These are phyloP conservation scores for Populus deltoides DNA, from an alignment of 345 rosid genomes.

Conservation along the genomic window DNA sequence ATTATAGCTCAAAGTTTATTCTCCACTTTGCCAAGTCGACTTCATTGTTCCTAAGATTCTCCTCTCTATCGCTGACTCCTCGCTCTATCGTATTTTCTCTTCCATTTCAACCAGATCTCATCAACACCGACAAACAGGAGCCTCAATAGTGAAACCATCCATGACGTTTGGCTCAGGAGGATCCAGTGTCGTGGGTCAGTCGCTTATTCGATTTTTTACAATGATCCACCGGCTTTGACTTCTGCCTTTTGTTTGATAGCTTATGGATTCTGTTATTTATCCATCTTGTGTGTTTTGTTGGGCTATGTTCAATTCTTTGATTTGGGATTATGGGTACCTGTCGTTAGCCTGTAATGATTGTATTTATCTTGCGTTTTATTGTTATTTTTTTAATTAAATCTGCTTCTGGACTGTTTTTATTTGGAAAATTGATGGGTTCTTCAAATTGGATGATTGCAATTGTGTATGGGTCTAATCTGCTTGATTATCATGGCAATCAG, in stretches of 20 bases:
- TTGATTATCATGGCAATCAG: neutral
- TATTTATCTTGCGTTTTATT: neutral
- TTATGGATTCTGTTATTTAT: neutral
- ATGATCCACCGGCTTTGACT: neutral
- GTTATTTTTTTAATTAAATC: neutral
- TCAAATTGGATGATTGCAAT: neutral
- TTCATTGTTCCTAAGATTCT: slow-evolving; percentile 26
- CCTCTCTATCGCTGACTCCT: neutral
- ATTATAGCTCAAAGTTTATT: neutral
- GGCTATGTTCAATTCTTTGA: neutral
- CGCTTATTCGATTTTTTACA: neutral
- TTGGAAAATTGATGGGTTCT: neutral
- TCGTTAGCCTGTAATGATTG: slow-evolving; percentile 3
- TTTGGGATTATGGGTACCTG: neutral
- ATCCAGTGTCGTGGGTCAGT: slow-evolving; percentile 79
- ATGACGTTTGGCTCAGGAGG: slow-evolving; percentile 92
- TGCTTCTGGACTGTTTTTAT: neutral
- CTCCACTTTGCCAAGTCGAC: slow-evolving; percentile 13
- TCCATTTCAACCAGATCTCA: slow-evolving; percentile 38
- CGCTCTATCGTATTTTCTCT: neutral
- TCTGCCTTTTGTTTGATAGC: slow-evolving; percentile 9
- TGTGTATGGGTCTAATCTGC: neutral
- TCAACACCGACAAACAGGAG: slow-evolving; percentile 9
- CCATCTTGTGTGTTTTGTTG: neutral
- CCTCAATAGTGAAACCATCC: slow-evolving; percentile 19